phyloP scores from a whole-genome alignment of 306 rosid genomes.

The Ormosia semicastrata region DNA sequence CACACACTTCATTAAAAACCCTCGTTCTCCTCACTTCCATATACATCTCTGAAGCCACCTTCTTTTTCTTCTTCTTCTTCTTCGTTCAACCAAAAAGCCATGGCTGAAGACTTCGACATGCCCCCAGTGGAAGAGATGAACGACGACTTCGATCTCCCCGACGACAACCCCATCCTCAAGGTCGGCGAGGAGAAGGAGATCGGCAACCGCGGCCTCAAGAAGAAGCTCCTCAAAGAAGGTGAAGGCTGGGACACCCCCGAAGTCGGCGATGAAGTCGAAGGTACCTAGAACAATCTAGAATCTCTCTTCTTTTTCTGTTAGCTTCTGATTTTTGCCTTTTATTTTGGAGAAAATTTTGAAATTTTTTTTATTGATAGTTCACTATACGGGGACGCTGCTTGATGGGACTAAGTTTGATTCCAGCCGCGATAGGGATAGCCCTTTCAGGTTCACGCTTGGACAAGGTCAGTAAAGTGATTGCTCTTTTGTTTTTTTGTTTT shows the following conservation, averaged over 20 bases:
- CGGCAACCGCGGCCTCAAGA: constrained; percentile 80
- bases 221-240: constrained; percentile 86
- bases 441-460: constrained; percentile 92
- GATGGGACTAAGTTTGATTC: constrained; percentile 96
- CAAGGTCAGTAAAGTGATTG: constrained; percentile 55
- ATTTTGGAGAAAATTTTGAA: not conserved
- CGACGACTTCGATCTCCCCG: constrained; percentile 73
- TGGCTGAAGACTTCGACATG: constrained; percentile 76
- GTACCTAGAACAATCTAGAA: constrained; percentile 4
- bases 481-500: not conserved
- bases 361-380: constrained; percentile 51
- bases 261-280: constrained; percentile 90
- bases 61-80: not conserved
- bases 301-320: not conserved
- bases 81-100: not conserved
- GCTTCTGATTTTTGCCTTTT: not conserved
- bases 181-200: constrained; percentile 95
- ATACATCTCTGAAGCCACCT: not conserved
- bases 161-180: constrained; percentile 38
- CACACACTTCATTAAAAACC: not conserved
- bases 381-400: constrained; percentile 86
- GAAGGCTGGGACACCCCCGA: constrained; percentile 80
- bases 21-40: not conserved
- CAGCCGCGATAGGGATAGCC: constrained; percentile 71
- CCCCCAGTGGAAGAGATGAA: constrained; percentile 54